A percentile compares a stretch with the other conserved stretches of the same genome.
phyloP scores from a whole-genome alignment of 805 yeast species.

The baker's yeast (Saccharomyces cerevisiae) region DNA sequence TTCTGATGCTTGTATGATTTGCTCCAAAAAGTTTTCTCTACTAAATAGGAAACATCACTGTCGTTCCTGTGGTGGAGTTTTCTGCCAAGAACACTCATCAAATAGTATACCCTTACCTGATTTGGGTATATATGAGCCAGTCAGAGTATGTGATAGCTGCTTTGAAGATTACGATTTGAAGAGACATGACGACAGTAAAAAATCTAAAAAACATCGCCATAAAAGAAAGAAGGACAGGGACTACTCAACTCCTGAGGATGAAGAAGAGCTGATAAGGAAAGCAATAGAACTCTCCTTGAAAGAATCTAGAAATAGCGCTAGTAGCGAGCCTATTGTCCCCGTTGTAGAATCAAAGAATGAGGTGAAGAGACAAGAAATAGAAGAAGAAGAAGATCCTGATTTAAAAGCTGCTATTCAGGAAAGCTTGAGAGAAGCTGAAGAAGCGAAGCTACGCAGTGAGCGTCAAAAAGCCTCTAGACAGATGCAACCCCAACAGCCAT shows the following conservation, averaged over 20 bases:
- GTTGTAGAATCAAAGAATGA: constrained; percentile 8
- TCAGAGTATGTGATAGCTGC: constrained; percentile 90
- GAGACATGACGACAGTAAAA: constrained; percentile 16
- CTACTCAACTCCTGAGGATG: constrained; percentile 38
- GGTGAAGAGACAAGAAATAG: constrained; percentile 2
- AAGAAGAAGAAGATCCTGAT: constrained; percentile 73
- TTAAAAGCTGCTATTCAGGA: constrained; percentile 93
- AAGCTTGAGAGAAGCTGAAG: constrained; percentile 66
- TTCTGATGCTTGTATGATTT: constrained; percentile 89
- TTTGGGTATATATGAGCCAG: constrained; percentile 80
- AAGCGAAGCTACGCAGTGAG: constrained; percentile 26
- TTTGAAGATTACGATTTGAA: constrained; percentile 48
- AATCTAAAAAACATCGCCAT: constrained; percentile 6
- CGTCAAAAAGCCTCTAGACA: constrained; percentile 5
- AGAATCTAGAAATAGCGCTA: constrained; percentile 33
- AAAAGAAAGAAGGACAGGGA: constrained; percentile 32
- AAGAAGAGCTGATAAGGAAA: constrained; percentile 65
- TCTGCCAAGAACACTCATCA: constrained; percentile 77
- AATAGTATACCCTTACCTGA: constrained; percentile 65
- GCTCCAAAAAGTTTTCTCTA: constrained; percentile 71
- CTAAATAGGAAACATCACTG: constrained; percentile 93
- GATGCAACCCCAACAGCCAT: constrained; percentile 7
- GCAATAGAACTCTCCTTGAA: constrained; percentile 75
- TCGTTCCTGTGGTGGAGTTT: constrained; percentile 94
- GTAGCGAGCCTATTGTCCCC: constrained; percentile 27